Percentiles rank a stretch among this genome's conserved stretches.
Evolutionary conservation across 257 asterid genomes (phyloP).

Genomic region (Avicennia marina): DNA sequence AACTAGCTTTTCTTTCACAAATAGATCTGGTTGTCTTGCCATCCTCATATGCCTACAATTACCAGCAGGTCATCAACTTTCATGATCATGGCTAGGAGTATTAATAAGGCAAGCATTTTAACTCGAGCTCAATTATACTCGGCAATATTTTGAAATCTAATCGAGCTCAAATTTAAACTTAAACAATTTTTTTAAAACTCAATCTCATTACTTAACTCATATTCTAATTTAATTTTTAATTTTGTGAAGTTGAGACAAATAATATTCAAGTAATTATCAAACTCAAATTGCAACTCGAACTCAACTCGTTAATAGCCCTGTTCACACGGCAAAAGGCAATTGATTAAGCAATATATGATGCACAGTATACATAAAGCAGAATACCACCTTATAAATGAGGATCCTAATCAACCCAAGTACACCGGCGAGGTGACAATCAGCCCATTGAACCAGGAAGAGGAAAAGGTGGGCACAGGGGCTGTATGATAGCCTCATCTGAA

Average conservation of each 20-base stretch:
- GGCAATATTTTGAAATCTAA: too few species aligned
- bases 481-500: constrained; percentile 92
- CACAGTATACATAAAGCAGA: background rate
- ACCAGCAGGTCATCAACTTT: constrained; percentile 7
- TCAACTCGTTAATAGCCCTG: too few species aligned
- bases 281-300: too few species aligned
- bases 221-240: too few species aligned
- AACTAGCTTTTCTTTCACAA: constrained; percentile 67
- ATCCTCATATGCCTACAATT: constrained; percentile 68
- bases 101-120: too few species aligned
- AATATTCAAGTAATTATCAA: too few species aligned
- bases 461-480: constrained; percentile 84
- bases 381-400: constrained; percentile 67
- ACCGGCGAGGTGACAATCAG: constrained; percentile 83
- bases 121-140: too few species aligned
- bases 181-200: too few species aligned
- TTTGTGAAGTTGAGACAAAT: too few species aligned
- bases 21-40: constrained; percentile 74
- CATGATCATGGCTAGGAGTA: background rate
- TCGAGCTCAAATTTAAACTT: too few species aligned
- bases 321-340: background rate
- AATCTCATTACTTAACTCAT: too few species aligned
- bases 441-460: constrained; percentile 79
- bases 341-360: background rate
- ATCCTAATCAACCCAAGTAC: constrained; percentile 75